Evolutionary conservation across 495 filamentous ascomycete species (phyloP), one percentile per base, ranked within the genome.

Genomic region (Annulohypoxylon bovei): DNA sequence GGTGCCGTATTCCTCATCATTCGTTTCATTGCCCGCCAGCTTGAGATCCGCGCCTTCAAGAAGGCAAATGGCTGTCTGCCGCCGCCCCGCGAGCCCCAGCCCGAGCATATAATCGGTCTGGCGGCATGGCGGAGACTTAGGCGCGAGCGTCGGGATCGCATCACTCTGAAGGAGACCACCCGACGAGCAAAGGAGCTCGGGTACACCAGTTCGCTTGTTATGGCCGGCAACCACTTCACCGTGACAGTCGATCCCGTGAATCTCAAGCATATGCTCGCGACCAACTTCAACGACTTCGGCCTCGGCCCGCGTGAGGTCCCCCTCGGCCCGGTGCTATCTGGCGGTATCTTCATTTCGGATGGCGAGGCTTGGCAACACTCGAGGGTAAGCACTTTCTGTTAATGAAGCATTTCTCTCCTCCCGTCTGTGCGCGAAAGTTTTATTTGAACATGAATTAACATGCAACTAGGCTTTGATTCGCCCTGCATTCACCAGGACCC

Each of bases 311-410:
- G 49, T 53, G 49, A 53, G 5, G 49, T 18, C 33, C 49, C 49
- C 27, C 49, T 53, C 16, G 49, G 49, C 14, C 49, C 49, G 27
- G 49, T 53, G 28, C 20, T 53, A 11, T 32, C 25, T 33, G 49
- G 49, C 3, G 49, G 49, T 20, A 53, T 53, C 49, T 53, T 53
- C 49, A 53, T 53, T 8, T 53, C 49, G 7, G 49, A 53, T 53
- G 49, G 49, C 20, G 49, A 53, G 12, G 14, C 49, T 22, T 53
- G 49, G 49, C 49, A 53, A 20, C 49, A 53, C 49, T 53, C 49
- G 6, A 28, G 49, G 28, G 49, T 53, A n/a, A 16, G 49, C 28
- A 33, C 14, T 32, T 53, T 16, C 8, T 5, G 14, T 28, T 1
- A 1, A 14, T 30, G 2, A 40, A 40, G 2, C 37, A 3, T 44